phyloP scores from a whole-genome alignment of 495 filamentous ascomycete genomes.

The Aspergillus wentii region DNA sequence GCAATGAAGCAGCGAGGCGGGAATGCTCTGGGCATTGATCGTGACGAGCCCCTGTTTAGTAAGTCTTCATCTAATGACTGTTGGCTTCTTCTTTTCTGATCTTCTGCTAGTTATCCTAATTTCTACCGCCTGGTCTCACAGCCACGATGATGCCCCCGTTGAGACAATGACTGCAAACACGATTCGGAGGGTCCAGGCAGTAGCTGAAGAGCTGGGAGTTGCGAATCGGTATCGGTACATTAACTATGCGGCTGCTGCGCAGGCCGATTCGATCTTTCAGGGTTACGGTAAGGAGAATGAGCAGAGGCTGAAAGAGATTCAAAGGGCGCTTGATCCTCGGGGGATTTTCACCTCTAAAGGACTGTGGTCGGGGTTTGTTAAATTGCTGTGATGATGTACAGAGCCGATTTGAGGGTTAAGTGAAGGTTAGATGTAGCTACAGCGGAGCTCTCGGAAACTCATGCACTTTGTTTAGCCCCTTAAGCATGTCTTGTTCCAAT shows the following conservation, averaged over 20 bases:
- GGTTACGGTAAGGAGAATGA: constrained; percentile 11
- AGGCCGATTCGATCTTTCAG: constrained; percentile 5
- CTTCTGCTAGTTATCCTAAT: constrained; percentile 4
- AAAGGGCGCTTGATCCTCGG: constrained; percentile 7
- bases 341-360: constrained; percentile 14
- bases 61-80: background rate
- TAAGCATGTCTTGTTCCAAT: too few relatives aligned
- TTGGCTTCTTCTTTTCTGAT: background rate
- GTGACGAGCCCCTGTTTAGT: constrained; percentile 15
- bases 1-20: constrained; percentile 17
- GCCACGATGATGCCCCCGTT: constrained; percentile 3
- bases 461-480: too few relatives aligned
- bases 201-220: constrained; percentile 7
- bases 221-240: constrained; percentile 14
- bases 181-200: constrained; percentile 1
- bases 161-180: constrained; percentile 12
- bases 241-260: constrained; percentile 11
- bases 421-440: too few relatives aligned
- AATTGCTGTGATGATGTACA: constrained; percentile 3
- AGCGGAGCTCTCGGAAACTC: too few relatives aligned
- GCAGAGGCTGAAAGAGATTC: constrained; percentile 10
- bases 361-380: constrained; percentile 10
- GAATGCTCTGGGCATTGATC: constrained; percentile 21
- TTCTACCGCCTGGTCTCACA: constrained; percentile 5
- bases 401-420: too few relatives aligned